Base-by-base conservation (phyloP, 73 alveolate genomes). In the Paraurostyla sp. region DNA sequence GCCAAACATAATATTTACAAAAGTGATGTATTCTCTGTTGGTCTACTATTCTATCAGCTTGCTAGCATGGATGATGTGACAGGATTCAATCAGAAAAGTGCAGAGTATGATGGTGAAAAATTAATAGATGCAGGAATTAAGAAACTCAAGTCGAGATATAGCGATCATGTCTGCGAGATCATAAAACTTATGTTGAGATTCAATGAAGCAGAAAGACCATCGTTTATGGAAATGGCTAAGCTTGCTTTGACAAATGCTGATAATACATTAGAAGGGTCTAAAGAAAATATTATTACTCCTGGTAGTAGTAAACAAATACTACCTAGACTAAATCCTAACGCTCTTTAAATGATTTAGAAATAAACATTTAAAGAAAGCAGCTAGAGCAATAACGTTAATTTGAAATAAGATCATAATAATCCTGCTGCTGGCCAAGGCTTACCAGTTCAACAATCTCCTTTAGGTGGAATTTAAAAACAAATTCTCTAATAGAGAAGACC, bases 1-100 rank as follows among this genome's bases (percentile, higher is more conserved):
- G 98, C 95, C 32, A 96, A 95, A 54, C 99, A 97, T 89, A 97
- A 97, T 63, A 97, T 97, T 85, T 97, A 90, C 93, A 97, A 97
- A 87, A 92, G 98, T 59, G 99, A 97, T 92, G 99, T 97, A 45
- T 97, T 97, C 92, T 96, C 99, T 0, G 94, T 96, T 0, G 99
- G 99, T 0, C 92, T 97, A 50, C 97, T 97, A 13, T 85, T 97
- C 75, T 97, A 89, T 87, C 95, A 97, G 88, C 80, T 97, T 54
- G 97, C 98, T 20, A 94, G 98, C 32, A 93, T 97, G 93, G 95
- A 95, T 62, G 99, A 97, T 87, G 99, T 97, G 7, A 96, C 98
- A 30, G 99, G 99, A 23, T 97, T 96, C 80, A 97, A 97, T 87
- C 94, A 97, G 83, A 94, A 89, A 41, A 92, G 97, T 33, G 91